phyloP scores from a whole-genome alignment of 1,284 basidiomycete genomes.

The Ustilago esculenta region DNA sequence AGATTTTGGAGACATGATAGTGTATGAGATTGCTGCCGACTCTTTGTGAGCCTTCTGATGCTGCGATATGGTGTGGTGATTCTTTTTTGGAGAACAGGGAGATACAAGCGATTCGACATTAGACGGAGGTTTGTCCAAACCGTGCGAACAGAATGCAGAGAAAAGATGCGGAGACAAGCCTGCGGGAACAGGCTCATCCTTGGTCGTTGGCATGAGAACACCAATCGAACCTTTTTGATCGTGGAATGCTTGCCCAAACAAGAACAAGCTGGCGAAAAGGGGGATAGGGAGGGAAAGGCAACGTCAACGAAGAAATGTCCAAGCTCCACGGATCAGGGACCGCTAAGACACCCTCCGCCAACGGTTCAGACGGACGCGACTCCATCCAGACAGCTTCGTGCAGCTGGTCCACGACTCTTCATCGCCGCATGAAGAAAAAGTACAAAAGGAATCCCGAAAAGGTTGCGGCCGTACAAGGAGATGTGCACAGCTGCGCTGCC shows the following conservation, averaged over 20 bases:
- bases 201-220: slow-evolving; percentile 17
- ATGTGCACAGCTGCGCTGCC: slow-evolving; percentile 32
- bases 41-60: slow-evolving; percentile 53
- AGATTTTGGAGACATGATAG: slow-evolving; percentile 32
- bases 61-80: slow-evolving; percentile 45
- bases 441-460: slow-evolving; percentile 51
- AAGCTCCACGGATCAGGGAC: slow-evolving; percentile 39
- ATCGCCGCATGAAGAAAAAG: slow-evolving; percentile 43
- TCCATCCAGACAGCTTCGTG: slow-evolving; percentile 23
- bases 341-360: slow-evolving; percentile 15
- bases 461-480: slow-evolving; percentile 25
- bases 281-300: slow-evolving; percentile 3
- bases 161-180: slow-evolving; percentile 35
- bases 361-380: slow-evolving; percentile 24
- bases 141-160: slow-evolving; percentile 7
- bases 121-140: no score
- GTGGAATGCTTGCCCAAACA: slow-evolving; percentile 14
- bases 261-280: slow-evolving; percentile 11
- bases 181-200: slow-evolving; percentile 25
- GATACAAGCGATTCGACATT: slow-evolving; percentile 6
- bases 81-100: slow-evolving; percentile 19
- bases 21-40: slow-evolving; percentile 50
- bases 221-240: slow-evolving; percentile 43
- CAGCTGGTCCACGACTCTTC: slow-evolving; percentile 15
- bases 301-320: slow-evolving; percentile 11